Base-by-base conservation (phyloP, 176 grass and related monocot genomes). In the Stipa capillata region DNA sequence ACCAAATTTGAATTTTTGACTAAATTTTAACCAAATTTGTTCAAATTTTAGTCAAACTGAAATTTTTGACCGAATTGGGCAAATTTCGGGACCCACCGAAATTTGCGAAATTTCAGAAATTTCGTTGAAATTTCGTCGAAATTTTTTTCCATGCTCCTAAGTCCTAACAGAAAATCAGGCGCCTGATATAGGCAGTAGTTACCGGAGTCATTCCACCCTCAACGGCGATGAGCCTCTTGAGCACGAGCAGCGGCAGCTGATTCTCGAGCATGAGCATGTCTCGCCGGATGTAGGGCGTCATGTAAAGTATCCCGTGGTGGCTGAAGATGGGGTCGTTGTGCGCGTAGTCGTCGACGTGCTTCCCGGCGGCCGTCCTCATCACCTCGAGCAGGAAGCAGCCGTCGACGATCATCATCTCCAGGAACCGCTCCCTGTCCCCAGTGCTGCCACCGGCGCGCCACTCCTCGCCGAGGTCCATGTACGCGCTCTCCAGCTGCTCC, bases 191-290 rank as follows among this genome's bases (percentile, higher is more conserved):
- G n/a, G n/a, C n/a, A n/a, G n/a, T n/a, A n/a, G n/a, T n/a, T 54
- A 62, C 60, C 60, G 32, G 33, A 36, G 32, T 31, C 17, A 10
- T 64, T 36, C 60, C 33, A 36, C 16, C 36, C 60, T 64, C 60
- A 7, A 23, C 25, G 9, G 0, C 51, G 12, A 83, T 7, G 3
- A 95, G 84, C 43, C 5, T 72, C 31, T 82, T 36, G 35, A 95
- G 73, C 11, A 89, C 42, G 25, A 91, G 86, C n/a, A 95, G 78
- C 0, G 89, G 92, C 27, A 91, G 31, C 61, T 95, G 92, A 65
- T 91, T 95, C 82, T 91, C 89, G 5, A 91, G 32, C 84, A 95
- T 72, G 25, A 95, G 89, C 86, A 87, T 85, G 65, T 95, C 92
- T 0, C 89, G 77, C 41, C 62, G 73, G 10, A 91, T 77, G 79